These are phyloP conservation scores for Phalaenopsis aphrodite DNA, from an alignment of 106 monocot genomes.

Conservation along the genomic window DNA sequence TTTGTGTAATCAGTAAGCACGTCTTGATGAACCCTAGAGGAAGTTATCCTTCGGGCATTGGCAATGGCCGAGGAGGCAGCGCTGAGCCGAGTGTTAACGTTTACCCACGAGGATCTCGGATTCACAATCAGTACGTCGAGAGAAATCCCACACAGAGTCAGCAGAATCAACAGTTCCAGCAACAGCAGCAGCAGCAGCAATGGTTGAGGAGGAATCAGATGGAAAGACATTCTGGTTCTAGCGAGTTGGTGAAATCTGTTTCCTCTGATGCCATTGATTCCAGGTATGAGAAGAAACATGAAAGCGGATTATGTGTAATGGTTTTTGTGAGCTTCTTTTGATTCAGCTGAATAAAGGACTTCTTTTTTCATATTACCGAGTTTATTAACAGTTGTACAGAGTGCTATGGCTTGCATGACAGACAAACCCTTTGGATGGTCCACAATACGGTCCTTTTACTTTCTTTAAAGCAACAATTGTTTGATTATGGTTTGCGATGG, in stretches of 20 bases:
- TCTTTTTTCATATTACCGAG: neutral
- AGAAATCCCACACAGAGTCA: constrained; percentile 3
- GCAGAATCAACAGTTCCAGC: constrained; percentile 4
- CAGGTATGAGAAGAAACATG: constrained; percentile 24
- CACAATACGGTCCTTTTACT: neutral
- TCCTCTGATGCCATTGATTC: constrained; percentile 30
- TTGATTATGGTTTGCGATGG: neutral
- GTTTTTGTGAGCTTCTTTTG: neutral
- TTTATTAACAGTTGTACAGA: no score
- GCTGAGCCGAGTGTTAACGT: constrained; percentile 3
- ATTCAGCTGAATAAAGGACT: neutral
- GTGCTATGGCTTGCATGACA: no score
- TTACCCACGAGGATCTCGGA: neutral
- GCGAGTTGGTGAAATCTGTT: constrained; percentile 11
- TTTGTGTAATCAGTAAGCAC: neutral
- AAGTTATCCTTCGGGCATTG: constrained; percentile 10
- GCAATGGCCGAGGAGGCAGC: constrained; percentile 9
- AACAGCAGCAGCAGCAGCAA: constrained; percentile 54
- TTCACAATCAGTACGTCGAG: constrained; percentile 4
- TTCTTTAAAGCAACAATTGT: neutral
- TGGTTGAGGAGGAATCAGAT: constrained; percentile 67
- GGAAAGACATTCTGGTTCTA: constrained; percentile 20
- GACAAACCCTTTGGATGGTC: neutral
- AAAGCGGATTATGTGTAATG: neutral
- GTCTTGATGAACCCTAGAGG: constrained; percentile 6